Base-by-base conservation (phyloP, 176 grass and related monocot species). In the Dactylis glomerata region DNA sequence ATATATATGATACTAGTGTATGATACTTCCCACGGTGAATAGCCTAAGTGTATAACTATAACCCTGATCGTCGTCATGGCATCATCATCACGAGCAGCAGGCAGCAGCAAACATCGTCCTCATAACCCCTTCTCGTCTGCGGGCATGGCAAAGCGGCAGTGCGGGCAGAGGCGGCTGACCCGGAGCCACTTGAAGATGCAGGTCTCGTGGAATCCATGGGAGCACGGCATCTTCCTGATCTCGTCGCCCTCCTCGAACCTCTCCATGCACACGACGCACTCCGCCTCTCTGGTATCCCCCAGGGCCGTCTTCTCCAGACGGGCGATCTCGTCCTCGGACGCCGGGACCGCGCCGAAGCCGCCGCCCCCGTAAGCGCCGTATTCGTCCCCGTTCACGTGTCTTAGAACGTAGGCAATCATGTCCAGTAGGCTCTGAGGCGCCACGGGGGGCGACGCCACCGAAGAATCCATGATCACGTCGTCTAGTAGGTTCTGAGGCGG, bases 111-210 rank as follows among this genome's bases (percentile, higher is more conserved):
- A n/a, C n/a, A n/a, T n/a, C n/a, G n/a, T 27, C 58, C 10, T 58
- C 57, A 28, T 27, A 14, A 61, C 24, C 27, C 9, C 8, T 74
- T 17, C 16, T 10, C 44, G 1, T 8, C 44, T 15, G 44, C 66
- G 14, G 15, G 9, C 8, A 74, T 0, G 3, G 71, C 42, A 44
- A 74, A 74, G 72, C 72, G 45, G 72, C 72, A 75, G 72, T 20
- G 45, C 72, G 72, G 27, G 72, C 72, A 75, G 27, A 12, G 1
- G 16, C 27, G 45, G 72, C 72, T 75, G 16, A 22, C 45, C 45
- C 45, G 45, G 45, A 75, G 72, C 45, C 72, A 75, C 45, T 10
- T 22, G 72, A 75, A 75, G 27, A 75, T 51, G 72, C 45, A 75
- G 44, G 4, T 12, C 72, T 51, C 9, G 27, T 75, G 72, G 45